phyloP scores from a whole-genome alignment of 805 yeast genomes.

The Saccharomycopsis schoenii region DNA sequence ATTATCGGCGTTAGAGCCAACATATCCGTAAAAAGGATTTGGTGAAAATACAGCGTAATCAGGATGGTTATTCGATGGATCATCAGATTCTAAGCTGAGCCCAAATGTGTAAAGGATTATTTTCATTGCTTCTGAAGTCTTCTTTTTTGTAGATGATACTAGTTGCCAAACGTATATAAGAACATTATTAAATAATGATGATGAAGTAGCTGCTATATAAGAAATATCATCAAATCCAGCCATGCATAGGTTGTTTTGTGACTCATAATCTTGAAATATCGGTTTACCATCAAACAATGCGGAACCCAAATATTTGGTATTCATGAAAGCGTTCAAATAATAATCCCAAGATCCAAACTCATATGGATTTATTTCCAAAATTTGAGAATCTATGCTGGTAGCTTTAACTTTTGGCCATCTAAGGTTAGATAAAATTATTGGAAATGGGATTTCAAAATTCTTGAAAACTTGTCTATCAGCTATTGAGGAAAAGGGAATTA shows the following conservation, averaged over 20 bases:
- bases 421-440: conserved; percentile 48
- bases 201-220: conserved; percentile 53
- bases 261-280: conserved; percentile 17
- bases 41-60: conserved; percentile 45
- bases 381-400: conserved; percentile 30
- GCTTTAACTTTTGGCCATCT: conserved; percentile 29
- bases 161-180: conserved; percentile 38
- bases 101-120: conserved; percentile 37
- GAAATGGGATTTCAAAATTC: conserved; percentile 60
- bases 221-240: conserved; percentile 50
- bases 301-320: conserved; percentile 46
- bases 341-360: conserved; percentile 65
- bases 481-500: conserved; percentile 30
- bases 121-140: conserved; percentile 28
- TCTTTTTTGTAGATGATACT: conserved; percentile 25
- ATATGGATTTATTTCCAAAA: conserved; percentile 52
- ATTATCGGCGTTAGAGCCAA: conserved; percentile 20
- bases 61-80: conserved; percentile 30
- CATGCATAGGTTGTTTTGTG: conserved; percentile 32
- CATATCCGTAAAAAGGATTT: conserved; percentile 43
- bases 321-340: conserved; percentile 35
- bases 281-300: conserved; percentile 32
- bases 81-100: conserved; percentile 28
- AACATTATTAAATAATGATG: conserved; percentile 50
- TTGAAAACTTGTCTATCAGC: conserved; percentile 50